These are phyloP conservation scores for Aureobasidium sp. DNA, from an alignment of 2,329 filamentous ascomycete species.

Conservation along the genomic window DNA sequence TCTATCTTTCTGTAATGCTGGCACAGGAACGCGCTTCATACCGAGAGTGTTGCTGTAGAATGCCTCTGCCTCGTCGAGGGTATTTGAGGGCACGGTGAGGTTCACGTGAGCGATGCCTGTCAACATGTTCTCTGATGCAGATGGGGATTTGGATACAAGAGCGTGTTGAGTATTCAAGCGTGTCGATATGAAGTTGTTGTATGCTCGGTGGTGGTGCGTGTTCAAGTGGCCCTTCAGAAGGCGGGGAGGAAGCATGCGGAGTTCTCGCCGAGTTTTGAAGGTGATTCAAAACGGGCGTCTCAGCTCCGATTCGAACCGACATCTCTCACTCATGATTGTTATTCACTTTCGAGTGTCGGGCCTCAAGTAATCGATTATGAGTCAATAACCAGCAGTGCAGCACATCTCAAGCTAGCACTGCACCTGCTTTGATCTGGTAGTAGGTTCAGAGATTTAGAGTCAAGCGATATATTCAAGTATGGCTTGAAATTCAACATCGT, in stretches of 20 bases:
- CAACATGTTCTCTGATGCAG: constrained; percentile 33
- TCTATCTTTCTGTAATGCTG: constrained; percentile 42
- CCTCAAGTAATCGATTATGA: neutral
- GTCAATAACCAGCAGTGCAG: too few species aligned
- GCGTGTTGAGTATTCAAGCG: too few species aligned
- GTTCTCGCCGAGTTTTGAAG: neutral
- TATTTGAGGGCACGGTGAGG: constrained; percentile 48
- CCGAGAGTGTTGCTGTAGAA: constrained; percentile 54
- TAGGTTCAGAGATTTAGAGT: too few species aligned
- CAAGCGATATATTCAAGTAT: too few species aligned
- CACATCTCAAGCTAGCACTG: too few species aligned
- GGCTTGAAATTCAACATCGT: too few species aligned
- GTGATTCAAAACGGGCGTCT: neutral
- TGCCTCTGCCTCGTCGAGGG: constrained; percentile 43
- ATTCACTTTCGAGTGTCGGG: neutral
- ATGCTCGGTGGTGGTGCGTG: too few species aligned
- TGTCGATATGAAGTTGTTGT: neutral
- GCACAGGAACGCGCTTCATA: constrained; percentile 47
- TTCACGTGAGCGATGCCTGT: constrained; percentile 52
- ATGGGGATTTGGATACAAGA: neutral
- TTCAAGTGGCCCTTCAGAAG: neutral
- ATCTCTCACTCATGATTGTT: neutral
- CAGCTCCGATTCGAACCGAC: neutral
- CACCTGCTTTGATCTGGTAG: too few species aligned
- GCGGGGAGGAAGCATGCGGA: neutral